Base-by-base conservation (phyloP, 202 grass and related monocot species). In the Eragrostis tef region DNA sequence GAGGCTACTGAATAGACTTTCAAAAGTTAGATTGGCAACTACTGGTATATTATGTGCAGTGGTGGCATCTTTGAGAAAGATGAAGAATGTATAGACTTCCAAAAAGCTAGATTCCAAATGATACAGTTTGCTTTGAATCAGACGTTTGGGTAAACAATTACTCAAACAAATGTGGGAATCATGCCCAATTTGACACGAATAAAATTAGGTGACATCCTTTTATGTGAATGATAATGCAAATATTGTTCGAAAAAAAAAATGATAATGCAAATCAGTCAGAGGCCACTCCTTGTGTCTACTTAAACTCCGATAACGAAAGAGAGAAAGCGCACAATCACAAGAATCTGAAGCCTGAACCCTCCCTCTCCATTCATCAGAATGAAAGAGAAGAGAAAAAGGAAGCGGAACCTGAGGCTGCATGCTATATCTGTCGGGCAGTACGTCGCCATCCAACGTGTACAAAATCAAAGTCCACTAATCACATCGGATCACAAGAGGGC, bases 391-490 rank as follows among this genome's bases (percentile, higher is more conserved):
- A 71, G 0, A 2, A 4, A 47, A 47, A 69, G 43, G 15, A 0
- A n/a, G 34, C 34, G 13, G 50, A 42, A 56, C 17, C n/a, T 42
- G 51, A 21, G 19, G 19, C 29, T 74, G 71, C 21, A 25, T 65
- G 48, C 13, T 70, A 21, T 61, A 52, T 67, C 58, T 60, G 57
- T 85, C 78, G 78, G 87, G 66, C 78, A 29, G 67, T 52, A 85
- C 13, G 73, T 89, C 78, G 73, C 67, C 78, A 67, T 89, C 83
- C 50, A 59, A 24, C 66, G 16, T 78, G 82, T 67, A 15, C 71
- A 77, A 39, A 71, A 27, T 72, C 17, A 49, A 67, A 81, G 9
- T 44, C 48, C 27, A 85, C 20, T 75, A 43, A 64, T 43, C 51
- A 31, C 67, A 88, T 73, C 59, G 66, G 42, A 86, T 68, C 61